These are phyloP conservation scores for Acer negundo DNA, from an alignment of 345 rosid genomes.

Conservation along the genomic window DNA sequence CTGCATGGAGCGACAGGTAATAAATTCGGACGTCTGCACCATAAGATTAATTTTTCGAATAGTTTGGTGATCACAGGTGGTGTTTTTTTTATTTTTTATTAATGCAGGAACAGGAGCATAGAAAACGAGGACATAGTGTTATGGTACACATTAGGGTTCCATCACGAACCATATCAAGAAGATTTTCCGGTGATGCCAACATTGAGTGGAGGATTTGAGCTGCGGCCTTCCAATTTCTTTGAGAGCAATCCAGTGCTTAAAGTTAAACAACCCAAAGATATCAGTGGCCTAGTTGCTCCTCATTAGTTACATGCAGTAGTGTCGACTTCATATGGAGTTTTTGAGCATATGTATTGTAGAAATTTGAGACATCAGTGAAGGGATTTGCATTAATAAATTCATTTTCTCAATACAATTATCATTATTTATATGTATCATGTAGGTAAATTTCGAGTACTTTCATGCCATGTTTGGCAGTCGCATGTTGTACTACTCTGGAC, in stretches of 20 bases:
- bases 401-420: too few species aligned
- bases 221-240: conserved; percentile 31
- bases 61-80: background rate
- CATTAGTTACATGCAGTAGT: background rate
- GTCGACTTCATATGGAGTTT: too few species aligned
- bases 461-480: too few species aligned
- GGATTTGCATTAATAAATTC: too few species aligned
- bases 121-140: conserved; percentile 33
- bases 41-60: too few species aligned
- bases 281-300: background rate
- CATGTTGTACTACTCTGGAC: too few species aligned
- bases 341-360: too few species aligned
- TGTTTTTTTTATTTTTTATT: background rate
- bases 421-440: too few species aligned
- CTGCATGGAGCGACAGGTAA: conserved; percentile 43
- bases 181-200: conserved; percentile 38
- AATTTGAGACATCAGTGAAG: too few species aligned
- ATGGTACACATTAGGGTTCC: conserved; percentile 38
- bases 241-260: conserved; percentile 32
- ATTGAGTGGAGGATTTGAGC: conserved; percentile 31
- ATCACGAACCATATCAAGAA: conserved; percentile 37
- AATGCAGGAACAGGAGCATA: conserved; percentile 18
- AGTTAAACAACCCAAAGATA: conserved; percentile 7
- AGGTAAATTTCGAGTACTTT: too few species aligned
- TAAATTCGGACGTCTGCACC: background rate